Conservation (phyloP, 1,284 basidiomycete genomes). For the Megacollybia platyphylla region DNA sequence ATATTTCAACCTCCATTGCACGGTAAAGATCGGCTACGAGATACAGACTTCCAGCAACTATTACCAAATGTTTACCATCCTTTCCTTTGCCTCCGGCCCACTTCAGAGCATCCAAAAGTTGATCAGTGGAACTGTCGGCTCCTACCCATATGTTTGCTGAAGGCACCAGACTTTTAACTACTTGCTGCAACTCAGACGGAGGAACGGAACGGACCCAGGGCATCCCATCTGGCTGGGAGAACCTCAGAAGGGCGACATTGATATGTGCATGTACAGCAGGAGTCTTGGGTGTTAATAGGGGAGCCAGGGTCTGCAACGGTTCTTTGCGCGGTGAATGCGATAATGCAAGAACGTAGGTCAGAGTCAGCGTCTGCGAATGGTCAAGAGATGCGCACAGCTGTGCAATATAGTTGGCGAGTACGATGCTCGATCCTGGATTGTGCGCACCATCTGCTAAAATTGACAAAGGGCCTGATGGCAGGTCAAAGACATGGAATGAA, state of each 20-base stretch:
- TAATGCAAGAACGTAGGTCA: slow-evolving; percentile 66
- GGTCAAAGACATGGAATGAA: slow-evolving; percentile 40
- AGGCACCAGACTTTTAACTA: slow-evolving; percentile 26
- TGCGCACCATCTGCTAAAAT: slow-evolving; percentile 92
- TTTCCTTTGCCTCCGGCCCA: slow-evolving; percentile 24
- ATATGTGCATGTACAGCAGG: slow-evolving; percentile 11
- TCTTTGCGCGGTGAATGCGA: slow-evolving; percentile 78
- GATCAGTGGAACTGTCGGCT: slow-evolving; percentile 11
- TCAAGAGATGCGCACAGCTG: slow-evolving; percentile 19
- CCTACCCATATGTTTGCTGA: slow-evolving; percentile 31
- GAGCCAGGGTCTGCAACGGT: slow-evolving; percentile 54
- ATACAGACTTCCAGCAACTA: slow-evolving; percentile 86
- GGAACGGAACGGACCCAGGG: slow-evolving; percentile 73
- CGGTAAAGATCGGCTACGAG: slow-evolving; percentile 84
- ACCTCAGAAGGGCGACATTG: slow-evolving; percentile 43
- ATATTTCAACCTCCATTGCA: too few species aligned
- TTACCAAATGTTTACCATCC: slow-evolving; percentile 29
- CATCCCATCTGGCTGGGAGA: slow-evolving; percentile 77
- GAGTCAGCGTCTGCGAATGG: slow-evolving; percentile 14
- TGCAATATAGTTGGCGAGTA: slow-evolving; percentile 63
- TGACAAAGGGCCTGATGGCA: slow-evolving; percentile 12
- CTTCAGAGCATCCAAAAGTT: slow-evolving; percentile 23
- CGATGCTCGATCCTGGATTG: slow-evolving; percentile 73
- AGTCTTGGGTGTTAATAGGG: slow-evolving; percentile 32
- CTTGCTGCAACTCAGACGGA: slow-evolving; percentile 30